phyloP scores from a whole-genome alignment of 2,329 filamentous ascomycete genomes.

The Aspergillus amoenus region DNA sequence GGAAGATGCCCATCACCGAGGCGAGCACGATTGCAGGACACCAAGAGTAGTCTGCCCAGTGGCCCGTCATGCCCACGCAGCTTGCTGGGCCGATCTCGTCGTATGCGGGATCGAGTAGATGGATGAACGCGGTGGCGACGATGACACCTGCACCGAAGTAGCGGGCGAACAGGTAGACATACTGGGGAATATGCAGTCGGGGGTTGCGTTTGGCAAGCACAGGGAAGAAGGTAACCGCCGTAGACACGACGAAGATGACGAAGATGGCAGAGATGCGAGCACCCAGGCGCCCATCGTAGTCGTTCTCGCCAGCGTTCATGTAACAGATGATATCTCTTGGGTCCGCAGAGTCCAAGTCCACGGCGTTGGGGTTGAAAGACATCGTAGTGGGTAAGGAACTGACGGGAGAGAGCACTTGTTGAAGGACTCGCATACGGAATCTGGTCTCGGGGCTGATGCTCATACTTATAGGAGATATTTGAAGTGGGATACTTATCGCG shows the following conservation, averaged over 20 bases:
- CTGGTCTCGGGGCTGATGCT: neutral
- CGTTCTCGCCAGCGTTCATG: slow-evolving; percentile 8
- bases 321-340: slow-evolving; percentile 11
- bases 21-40: slow-evolving; percentile 14
- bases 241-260: slow-evolving; percentile 13
- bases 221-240: slow-evolving; percentile 15
- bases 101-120: slow-evolving; percentile 17
- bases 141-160: slow-evolving; percentile 17
- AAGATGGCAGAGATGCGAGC: slow-evolving; percentile 16
- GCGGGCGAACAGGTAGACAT: slow-evolving; percentile 15
- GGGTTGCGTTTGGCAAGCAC: slow-evolving; percentile 12
- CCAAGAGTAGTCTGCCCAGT: slow-evolving; percentile 16
- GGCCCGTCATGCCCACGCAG: slow-evolving; percentile 15
- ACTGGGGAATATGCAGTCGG: slow-evolving; percentile 6
- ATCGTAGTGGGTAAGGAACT: neutral
- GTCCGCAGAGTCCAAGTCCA: slow-evolving; percentile 11
- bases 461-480: neutral
- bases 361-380: slow-evolving; percentile 12
- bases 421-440: neutral
- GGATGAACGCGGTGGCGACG: slow-evolving; percentile 16
- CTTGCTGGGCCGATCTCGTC: slow-evolving; percentile 12
- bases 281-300: slow-evolving; percentile 14
- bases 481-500: neutral
- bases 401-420: neutral
- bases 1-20: slow-evolving; percentile 13